Base-by-base conservation (phyloP, 331 rosid species). In the Pyrus hybrid region DNA sequence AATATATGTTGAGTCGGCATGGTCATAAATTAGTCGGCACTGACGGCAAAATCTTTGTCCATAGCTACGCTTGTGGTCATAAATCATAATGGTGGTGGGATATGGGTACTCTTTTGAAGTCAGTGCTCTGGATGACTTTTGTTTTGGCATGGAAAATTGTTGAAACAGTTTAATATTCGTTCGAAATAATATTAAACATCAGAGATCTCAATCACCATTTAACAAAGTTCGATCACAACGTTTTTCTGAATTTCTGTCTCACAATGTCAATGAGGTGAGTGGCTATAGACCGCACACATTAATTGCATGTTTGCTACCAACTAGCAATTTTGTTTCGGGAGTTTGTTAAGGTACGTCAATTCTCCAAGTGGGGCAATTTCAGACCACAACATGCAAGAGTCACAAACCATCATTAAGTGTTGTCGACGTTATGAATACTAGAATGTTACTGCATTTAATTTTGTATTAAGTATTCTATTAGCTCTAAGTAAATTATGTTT, bases 391-490 rank as follows among this genome's bases (percentile, higher is more conserved):
- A 35, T 35, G 41, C 41, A 37, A 37, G 0, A 37, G 2, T 1
- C 1, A 37, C 43, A 9, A 35, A 37, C 4, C 43, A 37, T 35
- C 7, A 37, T 37, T 37, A 37, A 37, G 43, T 37, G 43, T 3
- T 0, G 3, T 37, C 2, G 4, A 0, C 43, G 0, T 0, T 37
- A 37, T 37, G 12, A 37, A 2, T 37, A 2, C 4, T 37, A 37
- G 12, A 37, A 37, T 1, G 13, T 2, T 33, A 33, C 37, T 33
- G 2, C 13, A 37, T 2, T 37, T 37, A 37, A 1, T 37, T 37
- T 37, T 37, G 13, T 3, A 37, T 37, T 1, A 37, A 37, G 12
- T 35, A 8, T 35, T 35, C 41, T 35, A 35, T 35, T 35, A 35
- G 41, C 11, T 8, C 12, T 3, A 35, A 35, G 43, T 37, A 37